phyloP scores from a whole-genome alignment of 768 basidiomycete genomes.

The Serendipita sp. region DNA sequence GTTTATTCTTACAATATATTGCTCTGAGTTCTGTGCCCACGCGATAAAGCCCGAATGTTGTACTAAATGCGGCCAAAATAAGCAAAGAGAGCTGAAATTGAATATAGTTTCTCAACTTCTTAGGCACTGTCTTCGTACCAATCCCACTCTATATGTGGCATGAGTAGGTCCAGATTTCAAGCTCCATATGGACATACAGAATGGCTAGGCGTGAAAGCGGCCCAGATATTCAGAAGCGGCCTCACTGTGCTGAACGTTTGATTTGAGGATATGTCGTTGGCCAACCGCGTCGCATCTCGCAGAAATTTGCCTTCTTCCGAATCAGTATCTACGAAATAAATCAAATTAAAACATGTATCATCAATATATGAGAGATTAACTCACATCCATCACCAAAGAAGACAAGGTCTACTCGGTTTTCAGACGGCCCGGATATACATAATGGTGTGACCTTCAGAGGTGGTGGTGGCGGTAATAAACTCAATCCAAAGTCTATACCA shows the following conservation, averaged over 20 bases:
- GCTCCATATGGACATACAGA: constrained; percentile 29
- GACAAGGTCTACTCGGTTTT: constrained; percentile 55
- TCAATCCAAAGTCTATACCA: neutral
- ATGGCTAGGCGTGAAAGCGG: constrained; percentile 56
- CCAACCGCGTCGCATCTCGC: constrained; percentile 47
- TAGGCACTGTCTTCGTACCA: constrained; percentile 49
- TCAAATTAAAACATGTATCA: neutral
- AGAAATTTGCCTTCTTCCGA: constrained; percentile 49
- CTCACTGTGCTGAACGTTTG: constrained; percentile 64
- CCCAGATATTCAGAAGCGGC: constrained; percentile 69
- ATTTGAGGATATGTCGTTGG: constrained; percentile 51
- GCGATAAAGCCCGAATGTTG: constrained; percentile 59
- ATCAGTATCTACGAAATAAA: constrained; percentile 29
- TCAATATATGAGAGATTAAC: constrained; percentile 16
- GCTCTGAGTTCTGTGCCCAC: constrained; percentile 63
- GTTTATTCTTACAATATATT: constrained; percentile 52
- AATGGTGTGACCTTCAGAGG: constrained; percentile 41
- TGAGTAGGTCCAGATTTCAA: neutral
- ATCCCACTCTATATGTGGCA: constrained; percentile 43
- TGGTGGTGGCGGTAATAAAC: constrained; percentile 18
- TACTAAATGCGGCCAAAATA: constrained; percentile 26
- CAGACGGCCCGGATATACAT: constrained; percentile 40
- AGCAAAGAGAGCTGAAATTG: neutral
- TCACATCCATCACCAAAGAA: constrained; percentile 69
- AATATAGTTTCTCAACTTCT: constrained; percentile 32